These are phyloP conservation scores for Cucurbita moschata DNA, from an alignment of 306 rosid species.

Conservation along the genomic window DNA sequence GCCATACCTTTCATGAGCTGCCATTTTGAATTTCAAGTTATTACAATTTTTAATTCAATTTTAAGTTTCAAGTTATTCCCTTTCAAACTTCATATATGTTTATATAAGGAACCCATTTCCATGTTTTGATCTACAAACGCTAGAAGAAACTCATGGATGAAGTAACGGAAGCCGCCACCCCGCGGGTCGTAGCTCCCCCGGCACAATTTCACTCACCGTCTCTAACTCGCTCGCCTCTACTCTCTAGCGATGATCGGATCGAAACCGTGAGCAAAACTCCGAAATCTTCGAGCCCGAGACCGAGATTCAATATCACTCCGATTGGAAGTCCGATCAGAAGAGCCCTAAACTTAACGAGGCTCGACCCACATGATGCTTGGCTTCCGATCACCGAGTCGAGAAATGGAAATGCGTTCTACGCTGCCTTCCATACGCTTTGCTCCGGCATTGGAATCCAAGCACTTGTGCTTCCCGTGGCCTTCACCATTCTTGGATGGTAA, in stretches of 20 bases:
- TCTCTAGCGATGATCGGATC: neutral
- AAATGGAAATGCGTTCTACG: conserved; percentile 39
- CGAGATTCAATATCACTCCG: conserved; percentile 8
- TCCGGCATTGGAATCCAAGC: conserved; percentile 52
- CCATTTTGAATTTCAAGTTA: neutral
- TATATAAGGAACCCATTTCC: neutral
- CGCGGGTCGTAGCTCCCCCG: conserved; percentile 7
- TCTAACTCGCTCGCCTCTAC: conserved; percentile 11
- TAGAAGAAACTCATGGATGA: neutral
- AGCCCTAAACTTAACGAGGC: conserved; percentile 2
- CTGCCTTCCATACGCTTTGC: conserved; percentile 37
- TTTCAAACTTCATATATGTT: neutral
- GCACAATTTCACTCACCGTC: conserved; percentile 11
- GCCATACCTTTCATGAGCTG: neutral
- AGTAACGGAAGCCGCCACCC: neutral
- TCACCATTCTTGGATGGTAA: conserved; percentile 49
- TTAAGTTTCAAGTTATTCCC: neutral
- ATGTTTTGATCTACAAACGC: neutral
- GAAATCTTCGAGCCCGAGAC: conserved; percentile 1
- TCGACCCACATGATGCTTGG: conserved; percentile 30
- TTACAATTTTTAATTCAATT: neutral
- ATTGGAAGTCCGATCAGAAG: conserved; percentile 9
- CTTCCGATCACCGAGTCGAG: conserved; percentile 51
- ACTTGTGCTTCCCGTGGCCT: conserved; percentile 40
- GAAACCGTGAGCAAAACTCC: neutral